Evolutionary conservation across 2,329 filamentous ascomycete genomes (phyloP).

Genomic region (Beauveria scarabaeidicola): DNA sequence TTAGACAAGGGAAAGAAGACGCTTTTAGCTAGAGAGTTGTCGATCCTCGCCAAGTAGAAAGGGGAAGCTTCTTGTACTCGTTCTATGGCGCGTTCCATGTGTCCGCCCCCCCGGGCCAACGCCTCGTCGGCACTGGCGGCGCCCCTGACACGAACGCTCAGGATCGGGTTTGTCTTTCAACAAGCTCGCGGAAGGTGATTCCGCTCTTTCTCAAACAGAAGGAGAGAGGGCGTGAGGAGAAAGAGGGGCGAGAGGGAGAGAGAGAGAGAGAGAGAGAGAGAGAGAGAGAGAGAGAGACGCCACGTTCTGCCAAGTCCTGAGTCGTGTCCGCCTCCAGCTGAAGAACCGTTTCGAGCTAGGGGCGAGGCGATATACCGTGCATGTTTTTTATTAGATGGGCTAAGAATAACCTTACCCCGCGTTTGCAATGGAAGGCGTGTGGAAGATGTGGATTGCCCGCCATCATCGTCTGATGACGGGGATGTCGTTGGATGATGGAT

Average conservation of each 20-base stretch:
- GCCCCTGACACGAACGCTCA: slow-evolving; percentile 2
- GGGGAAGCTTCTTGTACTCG: background rate
- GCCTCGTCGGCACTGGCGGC: background rate
- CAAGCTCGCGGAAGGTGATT: background rate
- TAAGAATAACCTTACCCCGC: background rate
- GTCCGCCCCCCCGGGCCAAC: no score
- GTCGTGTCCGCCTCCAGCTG: slow-evolving; percentile 6
- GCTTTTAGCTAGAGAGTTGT: background rate
- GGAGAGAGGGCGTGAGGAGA: background rate
- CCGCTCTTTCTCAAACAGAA: background rate
- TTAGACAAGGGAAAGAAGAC: background rate
- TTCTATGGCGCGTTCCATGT: background rate
- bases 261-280: background rate
- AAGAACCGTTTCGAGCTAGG: background rate
- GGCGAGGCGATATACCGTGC: background rate
- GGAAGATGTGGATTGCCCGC: slow-evolving; percentile 5
- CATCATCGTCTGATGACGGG: background rate
- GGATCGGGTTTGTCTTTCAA: slow-evolving; percentile 1
- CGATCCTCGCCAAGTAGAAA: background rate
- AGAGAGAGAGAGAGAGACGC: background rate
- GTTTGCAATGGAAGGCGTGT: background rate
- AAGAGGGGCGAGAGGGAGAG: background rate
- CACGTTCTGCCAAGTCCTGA: background rate
- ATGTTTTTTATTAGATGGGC: no score
- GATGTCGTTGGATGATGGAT: background rate